A percentile compares a stretch with the other conserved stretches of the same genome.
Conservation (phyloP, 106 monocot genomes). For the Hemerocallis citrina region DNA sequence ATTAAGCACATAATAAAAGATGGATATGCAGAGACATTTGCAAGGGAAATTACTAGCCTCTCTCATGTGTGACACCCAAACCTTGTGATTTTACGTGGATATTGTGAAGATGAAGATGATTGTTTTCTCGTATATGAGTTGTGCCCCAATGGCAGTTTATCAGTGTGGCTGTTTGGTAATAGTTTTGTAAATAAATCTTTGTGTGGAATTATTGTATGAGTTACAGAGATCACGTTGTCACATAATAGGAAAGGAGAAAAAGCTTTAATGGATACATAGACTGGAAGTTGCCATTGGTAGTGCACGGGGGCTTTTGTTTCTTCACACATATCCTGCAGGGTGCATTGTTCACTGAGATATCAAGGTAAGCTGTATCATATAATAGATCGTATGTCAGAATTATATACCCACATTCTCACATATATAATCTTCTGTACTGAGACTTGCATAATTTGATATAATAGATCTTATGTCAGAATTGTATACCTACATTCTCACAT, state of each 20-base stretch:
- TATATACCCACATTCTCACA: no score
- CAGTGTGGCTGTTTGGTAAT: constrained; percentile 49
- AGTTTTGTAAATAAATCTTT: no score
- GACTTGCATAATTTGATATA: no score
- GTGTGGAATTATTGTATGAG: no score
- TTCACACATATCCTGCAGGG: constrained; percentile 38
- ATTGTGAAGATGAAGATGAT: constrained; percentile 31
- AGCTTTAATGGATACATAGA: constrained; percentile 32
- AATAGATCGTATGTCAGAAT: no score
- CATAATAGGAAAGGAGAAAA: constrained; percentile 23
- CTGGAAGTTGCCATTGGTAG: constrained; percentile 30
- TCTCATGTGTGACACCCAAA: constrained; percentile 43
- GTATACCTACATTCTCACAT: no score
- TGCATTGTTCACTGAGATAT: constrained; percentile 60
- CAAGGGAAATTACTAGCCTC: constrained; percentile 45
- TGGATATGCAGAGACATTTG: constrained; percentile 36
- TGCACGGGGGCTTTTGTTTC: constrained; percentile 39
- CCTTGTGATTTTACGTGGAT: constrained; percentile 34
- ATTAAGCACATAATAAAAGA: constrained; percentile 48
- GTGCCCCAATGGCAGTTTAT: constrained; percentile 35
- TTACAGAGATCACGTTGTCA: neutral
- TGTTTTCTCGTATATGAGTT: constrained; percentile 47
- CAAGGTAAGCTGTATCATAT: constrained; percentile 20
- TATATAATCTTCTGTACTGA: no score
- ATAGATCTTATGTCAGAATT: no score